Conservation (phyloP, 768 basidiomycete species). For the Suillus hirtellus region DNA sequence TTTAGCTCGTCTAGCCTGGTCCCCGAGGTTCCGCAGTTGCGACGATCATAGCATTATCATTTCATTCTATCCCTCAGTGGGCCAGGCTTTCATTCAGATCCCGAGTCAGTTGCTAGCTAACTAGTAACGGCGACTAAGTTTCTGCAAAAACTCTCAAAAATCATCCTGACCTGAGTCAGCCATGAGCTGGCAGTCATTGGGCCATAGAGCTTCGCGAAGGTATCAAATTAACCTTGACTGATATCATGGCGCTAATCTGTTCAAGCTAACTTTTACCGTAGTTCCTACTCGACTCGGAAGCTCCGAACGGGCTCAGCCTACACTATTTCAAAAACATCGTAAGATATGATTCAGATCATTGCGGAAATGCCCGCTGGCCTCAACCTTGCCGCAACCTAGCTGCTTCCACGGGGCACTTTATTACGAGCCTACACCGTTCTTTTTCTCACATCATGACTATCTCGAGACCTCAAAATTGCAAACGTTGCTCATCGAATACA, state of each 20-base stretch:
- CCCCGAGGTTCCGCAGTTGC: background rate
- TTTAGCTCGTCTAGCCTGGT: background rate
- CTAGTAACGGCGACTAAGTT: background rate
- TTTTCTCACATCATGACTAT: constrained; percentile 5
- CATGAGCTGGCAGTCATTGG: no score
- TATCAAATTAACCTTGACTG: background rate
- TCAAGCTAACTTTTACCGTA: background rate
- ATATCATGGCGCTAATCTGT: background rate
- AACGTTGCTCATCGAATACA: constrained; percentile 1
- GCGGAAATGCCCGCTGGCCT: constrained; percentile 1
- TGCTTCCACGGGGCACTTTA: background rate
- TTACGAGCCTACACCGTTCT: background rate
- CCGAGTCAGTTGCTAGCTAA: no score
- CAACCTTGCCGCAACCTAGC: background rate
- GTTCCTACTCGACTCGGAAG: background rate
- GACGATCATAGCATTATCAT: background rate
- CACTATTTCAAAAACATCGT: background rate
- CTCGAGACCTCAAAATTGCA: background rate
- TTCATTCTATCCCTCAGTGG: background rate
- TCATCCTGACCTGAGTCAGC: no score
- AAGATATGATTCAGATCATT: background rate
- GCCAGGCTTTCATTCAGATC: background rate
- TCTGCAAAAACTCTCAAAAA: no score
- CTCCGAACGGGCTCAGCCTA: background rate
- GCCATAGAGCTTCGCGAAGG: constrained; percentile 2